Evolutionary conservation across 371 early-diverging fungal genomes (phyloP), one percentile per base, ranked within the genome.

Genomic region (Mucor velutinosus): DNA sequence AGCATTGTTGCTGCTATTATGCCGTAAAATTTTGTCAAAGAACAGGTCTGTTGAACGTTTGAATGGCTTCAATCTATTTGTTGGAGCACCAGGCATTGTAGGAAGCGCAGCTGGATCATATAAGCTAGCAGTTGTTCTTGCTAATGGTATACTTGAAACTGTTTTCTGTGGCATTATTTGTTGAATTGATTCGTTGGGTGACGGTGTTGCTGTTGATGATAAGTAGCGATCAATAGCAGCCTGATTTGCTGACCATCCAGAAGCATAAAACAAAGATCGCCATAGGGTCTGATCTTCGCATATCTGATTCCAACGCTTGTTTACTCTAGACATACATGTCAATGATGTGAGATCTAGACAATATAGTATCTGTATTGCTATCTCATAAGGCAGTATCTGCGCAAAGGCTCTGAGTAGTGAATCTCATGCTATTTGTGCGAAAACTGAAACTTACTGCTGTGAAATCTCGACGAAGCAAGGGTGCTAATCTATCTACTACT

Each of bases 211-310:
- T 30, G 90, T 69, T 53, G 21, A 33, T n/a, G 59, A 30, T 33
- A 91, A 70, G 70, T 87, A 83, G 61, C 67, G 65, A 39, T 77
- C 65, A 33, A 89, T 79, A 41, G 84, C 71, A 4, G 76, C 64
- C 32, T 76, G 69, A 70, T 90, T 83, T 5, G 76, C 82, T 6
- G 62, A 66, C 87, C 88, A 89, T 19, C 87, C 87, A 30, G 76
- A 69, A 23, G 65, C 45, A 10, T 73, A 39, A 70, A 82, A 94
- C 23, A 90, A 66, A 0, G 74, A 58, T 64, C 82, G 77, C 95
- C 95, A 95, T 5, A 94, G 67, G 4, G 78, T 66, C 59, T 87
- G 88, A 69, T 92, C 93, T 5, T 78, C 74, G 19, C 86, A 76
- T 33, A 87, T 64, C 47, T 65, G 62, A 53, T 78, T 69, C 95